Percentiles rank a stretch among this genome's conserved stretches.
Conservation (phyloP, 331 rosid genomes). For the Ulmus americana region DNA sequence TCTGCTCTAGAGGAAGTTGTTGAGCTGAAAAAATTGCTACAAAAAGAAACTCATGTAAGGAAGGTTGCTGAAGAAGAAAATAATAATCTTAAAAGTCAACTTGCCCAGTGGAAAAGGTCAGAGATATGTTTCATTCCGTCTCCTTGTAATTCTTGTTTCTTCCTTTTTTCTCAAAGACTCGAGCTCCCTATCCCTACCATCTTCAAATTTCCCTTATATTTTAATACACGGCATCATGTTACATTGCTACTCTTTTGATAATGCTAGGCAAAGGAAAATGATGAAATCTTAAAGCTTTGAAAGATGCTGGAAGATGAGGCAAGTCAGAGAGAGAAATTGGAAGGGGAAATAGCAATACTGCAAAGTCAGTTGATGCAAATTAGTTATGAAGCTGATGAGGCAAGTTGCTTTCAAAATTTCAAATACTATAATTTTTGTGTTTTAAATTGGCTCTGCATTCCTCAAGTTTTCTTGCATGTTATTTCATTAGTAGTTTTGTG, state of each 20-base stretch:
- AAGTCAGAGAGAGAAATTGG: slow-evolving; percentile 63
- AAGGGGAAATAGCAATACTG: slow-evolving; percentile 74
- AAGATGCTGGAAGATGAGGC: slow-evolving; percentile 67
- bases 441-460: too few species aligned
- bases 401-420: slow-evolving; percentile 18
- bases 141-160: slow-evolving; percentile 17
- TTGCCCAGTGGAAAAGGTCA: slow-evolving; percentile 64
- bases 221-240: slow-evolving; percentile 18
- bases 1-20: slow-evolving; percentile 54
- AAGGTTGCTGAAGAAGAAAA: slow-evolving; percentile 85
- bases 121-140: slow-evolving; percentile 54
- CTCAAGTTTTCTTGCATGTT: too few species aligned
- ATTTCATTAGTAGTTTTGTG: too few species aligned
- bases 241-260: slow-evolving; percentile 24
- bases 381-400: slow-evolving; percentile 84
- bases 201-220: background rate
- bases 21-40: slow-evolving; percentile 58
- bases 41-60: slow-evolving; percentile 58
- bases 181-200: background rate
- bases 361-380: slow-evolving; percentile 82
- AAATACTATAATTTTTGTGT: too few species aligned
- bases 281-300: slow-evolving; percentile 63
- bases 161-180: background rate
- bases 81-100: slow-evolving; percentile 54
- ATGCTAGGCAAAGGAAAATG: slow-evolving; percentile 55